A percentile compares a stretch with the other conserved stretches of the same genome.
Conservation (phyloP, 352 stramenopile genomes). For the Globisporangium acanthophoron region DNA sequence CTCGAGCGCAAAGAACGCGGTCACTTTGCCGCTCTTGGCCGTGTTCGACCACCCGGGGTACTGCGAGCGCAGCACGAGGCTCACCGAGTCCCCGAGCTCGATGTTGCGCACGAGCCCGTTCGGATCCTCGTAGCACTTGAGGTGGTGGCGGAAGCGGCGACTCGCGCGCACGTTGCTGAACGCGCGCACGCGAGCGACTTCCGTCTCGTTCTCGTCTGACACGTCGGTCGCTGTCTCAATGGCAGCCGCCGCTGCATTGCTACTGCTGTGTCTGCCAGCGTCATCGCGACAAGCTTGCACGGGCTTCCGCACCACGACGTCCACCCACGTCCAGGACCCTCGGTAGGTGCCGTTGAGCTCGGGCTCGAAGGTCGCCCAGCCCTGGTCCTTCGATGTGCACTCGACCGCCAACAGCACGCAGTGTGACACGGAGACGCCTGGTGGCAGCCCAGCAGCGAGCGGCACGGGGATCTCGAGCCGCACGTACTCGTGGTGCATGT, state of each 20-base stretch:
- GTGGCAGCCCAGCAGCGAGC: slow-evolving; percentile 38
- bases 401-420: slow-evolving; percentile 46
- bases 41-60: slow-evolving; percentile 57
- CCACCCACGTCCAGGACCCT: slow-evolving; percentile 53
- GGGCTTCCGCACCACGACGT: slow-evolving; percentile 40
- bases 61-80: slow-evolving; percentile 42
- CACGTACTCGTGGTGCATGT: slow-evolving; percentile 65
- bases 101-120: slow-evolving; percentile 31
- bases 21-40: slow-evolving; percentile 44
- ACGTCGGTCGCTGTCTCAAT: neutral
- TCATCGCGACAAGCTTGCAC: neutral
- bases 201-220: neutral
- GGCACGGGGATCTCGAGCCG: neutral
- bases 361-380: slow-evolving; percentile 44
- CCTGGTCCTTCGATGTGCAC: slow-evolving; percentile 64
- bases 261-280: neutral
- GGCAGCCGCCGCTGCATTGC: neutral
- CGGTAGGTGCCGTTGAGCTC: slow-evolving; percentile 56
- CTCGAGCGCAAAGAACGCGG: slow-evolving; percentile 39
- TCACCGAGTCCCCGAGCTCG: slow-evolving; percentile 33
- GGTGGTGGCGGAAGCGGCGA: slow-evolving; percentile 45
- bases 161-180: slow-evolving; percentile 49
- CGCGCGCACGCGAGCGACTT: slow-evolving; percentile 25
- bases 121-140: slow-evolving; percentile 36
- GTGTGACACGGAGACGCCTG: slow-evolving; percentile 29